These are phyloP conservation scores for Coccomyxa sp. DNA, from an alignment of 139 green algal species.

Conservation along the genomic window DNA sequence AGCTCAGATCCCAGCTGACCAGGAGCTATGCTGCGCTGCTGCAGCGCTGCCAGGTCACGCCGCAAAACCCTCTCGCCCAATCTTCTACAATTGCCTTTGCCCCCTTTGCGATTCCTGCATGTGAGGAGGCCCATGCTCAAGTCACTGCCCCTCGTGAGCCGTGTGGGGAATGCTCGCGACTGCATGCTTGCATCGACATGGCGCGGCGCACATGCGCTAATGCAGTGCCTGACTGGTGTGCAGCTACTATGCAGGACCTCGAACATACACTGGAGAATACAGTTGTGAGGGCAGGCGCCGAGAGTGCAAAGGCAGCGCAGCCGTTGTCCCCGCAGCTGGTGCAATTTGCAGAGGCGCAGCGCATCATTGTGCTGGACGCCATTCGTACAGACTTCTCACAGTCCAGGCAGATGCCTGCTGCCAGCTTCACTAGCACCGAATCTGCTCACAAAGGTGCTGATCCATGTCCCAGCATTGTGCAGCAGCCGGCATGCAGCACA, in stretches of 20 bases:
- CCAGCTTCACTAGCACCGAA: too few species aligned
- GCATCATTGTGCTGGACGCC: slow-evolving; percentile 69
- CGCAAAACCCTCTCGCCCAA: not conserved
- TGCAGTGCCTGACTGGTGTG: too few species aligned
- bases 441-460: too few species aligned
- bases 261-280: slow-evolving; percentile 20
- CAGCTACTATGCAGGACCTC: slow-evolving; percentile 23
- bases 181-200: not conserved
- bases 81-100: not conserved
- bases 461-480: too few species aligned
- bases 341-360: slow-evolving; percentile 63
- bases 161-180: not conserved
- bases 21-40: slow-evolving; percentile 40
- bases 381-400: slow-evolving; percentile 41
- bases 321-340: slow-evolving; percentile 42
- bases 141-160: not conserved
- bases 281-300: not conserved
- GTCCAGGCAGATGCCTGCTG: not conserved
- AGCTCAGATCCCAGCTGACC: slow-evolving; percentile 11
- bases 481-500: too few species aligned
- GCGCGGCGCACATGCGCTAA: too few species aligned
- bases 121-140: not conserved
- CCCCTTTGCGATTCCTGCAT: not conserved
- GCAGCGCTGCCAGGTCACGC: slow-evolving; percentile 36
- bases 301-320: not conserved